Percentiles rank a stretch among this genome's conserved stretches.
Conservation (phyloP, 495 filamentous ascomycete species). For the Hypoxylon trugodes region DNA sequence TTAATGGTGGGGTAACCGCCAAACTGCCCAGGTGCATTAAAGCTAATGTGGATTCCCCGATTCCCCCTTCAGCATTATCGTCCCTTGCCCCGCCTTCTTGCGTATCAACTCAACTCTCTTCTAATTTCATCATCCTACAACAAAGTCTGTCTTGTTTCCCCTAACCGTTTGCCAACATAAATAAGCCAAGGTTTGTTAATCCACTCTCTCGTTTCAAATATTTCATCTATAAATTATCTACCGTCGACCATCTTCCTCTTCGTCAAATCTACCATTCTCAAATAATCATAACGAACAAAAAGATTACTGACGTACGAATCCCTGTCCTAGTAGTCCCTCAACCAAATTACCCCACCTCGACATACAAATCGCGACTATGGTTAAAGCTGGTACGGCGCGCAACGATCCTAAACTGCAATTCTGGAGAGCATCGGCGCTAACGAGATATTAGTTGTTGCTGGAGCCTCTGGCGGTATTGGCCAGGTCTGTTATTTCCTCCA, state of each 20-base stretch:
- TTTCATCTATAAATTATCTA: constrained; percentile 13
- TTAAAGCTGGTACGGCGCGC: constrained; percentile 78
- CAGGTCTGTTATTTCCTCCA: constrained; percentile 67
- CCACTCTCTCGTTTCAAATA: constrained; percentile 37
- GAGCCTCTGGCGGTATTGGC: constrained; percentile 97
- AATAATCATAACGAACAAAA: background rate
- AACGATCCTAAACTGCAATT: background rate
- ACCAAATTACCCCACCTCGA: constrained; percentile 36
- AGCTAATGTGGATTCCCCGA: constrained; percentile 32
- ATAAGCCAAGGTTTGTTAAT: constrained; percentile 37
- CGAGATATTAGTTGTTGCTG: constrained; percentile 77
- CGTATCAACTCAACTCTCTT: constrained; percentile 31
- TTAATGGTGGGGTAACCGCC: constrained; percentile 26
- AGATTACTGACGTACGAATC: constrained; percentile 34
- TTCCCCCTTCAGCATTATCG: constrained; percentile 3
- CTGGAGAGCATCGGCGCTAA: constrained; percentile 42
- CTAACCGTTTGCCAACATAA: constrained; percentile 2
- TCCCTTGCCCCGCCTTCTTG: constrained; percentile 36
- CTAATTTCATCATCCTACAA: constrained; percentile 32
- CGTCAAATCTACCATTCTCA: too few relatives aligned
- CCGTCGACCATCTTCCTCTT: too few relatives aligned
- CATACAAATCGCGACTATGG: constrained; percentile 67
- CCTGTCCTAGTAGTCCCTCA: constrained; percentile 27
- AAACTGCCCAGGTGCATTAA: constrained; percentile 14
- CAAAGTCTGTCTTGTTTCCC: constrained; percentile 7